A percentile compares a stretch with the other conserved stretches of the same genome.
Evolutionary conservation across 2,329 filamentous ascomycete species (phyloP).

Genomic region (Anisogramma anomala): DNA sequence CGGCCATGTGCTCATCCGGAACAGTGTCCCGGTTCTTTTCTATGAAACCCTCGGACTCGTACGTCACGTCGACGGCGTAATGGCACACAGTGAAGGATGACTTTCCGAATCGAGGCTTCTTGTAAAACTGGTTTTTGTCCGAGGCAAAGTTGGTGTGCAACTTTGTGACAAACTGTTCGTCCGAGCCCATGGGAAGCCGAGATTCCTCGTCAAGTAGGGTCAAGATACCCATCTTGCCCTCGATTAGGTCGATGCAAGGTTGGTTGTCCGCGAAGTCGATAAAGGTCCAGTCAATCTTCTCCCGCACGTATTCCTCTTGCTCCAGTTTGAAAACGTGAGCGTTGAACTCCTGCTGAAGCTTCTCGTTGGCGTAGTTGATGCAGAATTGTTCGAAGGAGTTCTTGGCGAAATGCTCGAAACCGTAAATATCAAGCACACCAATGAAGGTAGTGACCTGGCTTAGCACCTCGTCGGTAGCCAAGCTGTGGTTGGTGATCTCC

Average conservation of each 20-base stretch:
- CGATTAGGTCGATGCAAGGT: conserved; percentile 95
- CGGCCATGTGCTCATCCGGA: conserved; percentile 93
- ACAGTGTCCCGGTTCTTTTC: conserved; percentile 99
- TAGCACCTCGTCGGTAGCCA: conserved; percentile 81
- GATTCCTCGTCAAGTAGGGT: conserved; percentile 94
- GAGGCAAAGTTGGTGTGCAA: conserved; percentile 84
- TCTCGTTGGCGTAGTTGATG: conserved; percentile 99
- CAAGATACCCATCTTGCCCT: conserved; percentile 88
- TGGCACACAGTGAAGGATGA: conserved; percentile 97
- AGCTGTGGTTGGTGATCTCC: conserved; percentile 84
- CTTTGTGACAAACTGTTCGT: conserved; percentile 94
- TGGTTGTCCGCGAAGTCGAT: conserved; percentile 99
- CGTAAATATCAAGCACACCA: conserved; percentile 97
- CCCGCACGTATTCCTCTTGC: conserved; percentile 91
- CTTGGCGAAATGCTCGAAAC: conserved; percentile 98
- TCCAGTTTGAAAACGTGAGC: conserved; percentile 98
- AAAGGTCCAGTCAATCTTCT: conserved; percentile 98
- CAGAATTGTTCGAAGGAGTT: conserved; percentile 99
- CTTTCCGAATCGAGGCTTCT: conserved; percentile 96
- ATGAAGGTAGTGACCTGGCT: conserved; percentile 81
- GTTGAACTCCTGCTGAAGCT: conserved; percentile 98
- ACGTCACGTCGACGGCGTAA: conserved; percentile 95
- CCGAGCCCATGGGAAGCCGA: conserved; percentile 88
- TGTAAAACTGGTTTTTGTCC: conserved; percentile 86
- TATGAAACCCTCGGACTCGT: conserved; percentile 97